phyloP scores from a whole-genome alignment of 2,329 filamentous ascomycete species.

The Pyricularia sp. region DNA sequence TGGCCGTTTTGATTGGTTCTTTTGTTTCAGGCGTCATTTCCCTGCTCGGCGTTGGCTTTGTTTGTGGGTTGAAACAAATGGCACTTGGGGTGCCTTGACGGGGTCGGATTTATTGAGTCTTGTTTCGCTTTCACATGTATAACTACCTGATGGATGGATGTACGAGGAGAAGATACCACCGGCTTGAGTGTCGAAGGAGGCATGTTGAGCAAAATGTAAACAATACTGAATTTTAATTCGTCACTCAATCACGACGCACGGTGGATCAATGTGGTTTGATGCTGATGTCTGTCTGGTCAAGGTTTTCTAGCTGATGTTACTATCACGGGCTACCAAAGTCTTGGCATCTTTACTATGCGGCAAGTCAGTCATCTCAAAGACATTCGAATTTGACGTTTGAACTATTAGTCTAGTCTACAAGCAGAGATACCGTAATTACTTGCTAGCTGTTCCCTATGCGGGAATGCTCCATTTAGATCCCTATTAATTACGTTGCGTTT shows the following conservation, averaged over 20 bases:
- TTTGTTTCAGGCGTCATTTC: neutral
- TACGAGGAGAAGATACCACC: constrained; percentile 4
- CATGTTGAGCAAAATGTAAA: neutral
- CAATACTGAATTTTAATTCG: neutral
- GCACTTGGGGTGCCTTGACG: neutral
- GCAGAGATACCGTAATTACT: neutral
- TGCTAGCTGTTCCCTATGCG: neutral
- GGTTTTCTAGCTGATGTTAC: neutral
- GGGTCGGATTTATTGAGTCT: neutral
- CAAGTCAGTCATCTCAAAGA: neutral
- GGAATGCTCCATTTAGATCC: neutral
- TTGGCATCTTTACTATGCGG: neutral
- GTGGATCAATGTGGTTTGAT: neutral
- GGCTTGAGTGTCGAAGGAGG: neutral
- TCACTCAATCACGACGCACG: neutral
- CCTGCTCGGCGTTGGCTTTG: neutral
- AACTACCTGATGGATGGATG: neutral
- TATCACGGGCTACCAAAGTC: neutral
- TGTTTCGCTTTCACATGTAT: constrained; percentile 1
- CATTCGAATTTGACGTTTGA: neutral
- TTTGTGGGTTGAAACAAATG: neutral
- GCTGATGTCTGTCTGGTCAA: neutral
- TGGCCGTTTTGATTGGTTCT: neutral
- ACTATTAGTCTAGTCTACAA: neutral
- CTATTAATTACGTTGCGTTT: neutral